Conservation (phyloP, 345 rosid genomes). For the Iberis pinnata region DNA sequence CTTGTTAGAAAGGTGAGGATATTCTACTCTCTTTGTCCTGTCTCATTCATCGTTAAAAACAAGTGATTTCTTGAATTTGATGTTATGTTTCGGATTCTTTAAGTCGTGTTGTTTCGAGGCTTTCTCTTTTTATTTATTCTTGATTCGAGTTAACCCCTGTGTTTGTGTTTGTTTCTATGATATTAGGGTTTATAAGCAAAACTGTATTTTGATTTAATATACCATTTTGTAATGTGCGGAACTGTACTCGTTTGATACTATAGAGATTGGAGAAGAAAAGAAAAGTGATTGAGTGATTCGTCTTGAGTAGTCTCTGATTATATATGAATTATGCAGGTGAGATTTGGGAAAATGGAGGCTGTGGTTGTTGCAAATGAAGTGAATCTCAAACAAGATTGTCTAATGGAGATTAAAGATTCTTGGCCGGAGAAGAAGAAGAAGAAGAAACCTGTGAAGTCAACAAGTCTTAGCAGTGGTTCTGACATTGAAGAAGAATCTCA, state of each 20-base stretch:
- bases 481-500: constrained; percentile 21
- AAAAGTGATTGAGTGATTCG: too few species aligned
- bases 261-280: neutral
- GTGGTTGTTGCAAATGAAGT: constrained; percentile 12
- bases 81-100: neutral
- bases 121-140: neutral
- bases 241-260: constrained; percentile 5
- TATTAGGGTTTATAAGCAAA: too few species aligned
- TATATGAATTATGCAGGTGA: constrained; percentile 4
- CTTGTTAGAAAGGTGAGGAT: too few species aligned
- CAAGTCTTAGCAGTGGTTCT: constrained; percentile 19
- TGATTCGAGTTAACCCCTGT: too few species aligned
- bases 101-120: neutral
- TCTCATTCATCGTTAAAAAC: too few species aligned
- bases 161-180: constrained; percentile 3
- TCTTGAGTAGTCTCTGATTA: too few species aligned
- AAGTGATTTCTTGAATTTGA: neutral
- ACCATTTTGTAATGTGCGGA: too few species aligned
- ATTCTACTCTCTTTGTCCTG: too few species aligned
- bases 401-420: constrained; percentile 4
- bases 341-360: constrained; percentile 8
- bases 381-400: neutral
- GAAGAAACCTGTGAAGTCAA: constrained; percentile 6
- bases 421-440: constrained; percentile 14
- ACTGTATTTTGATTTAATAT: too few species aligned